Conservation (phyloP, 306 rosid species). For the Begonia masoniana region DNA sequence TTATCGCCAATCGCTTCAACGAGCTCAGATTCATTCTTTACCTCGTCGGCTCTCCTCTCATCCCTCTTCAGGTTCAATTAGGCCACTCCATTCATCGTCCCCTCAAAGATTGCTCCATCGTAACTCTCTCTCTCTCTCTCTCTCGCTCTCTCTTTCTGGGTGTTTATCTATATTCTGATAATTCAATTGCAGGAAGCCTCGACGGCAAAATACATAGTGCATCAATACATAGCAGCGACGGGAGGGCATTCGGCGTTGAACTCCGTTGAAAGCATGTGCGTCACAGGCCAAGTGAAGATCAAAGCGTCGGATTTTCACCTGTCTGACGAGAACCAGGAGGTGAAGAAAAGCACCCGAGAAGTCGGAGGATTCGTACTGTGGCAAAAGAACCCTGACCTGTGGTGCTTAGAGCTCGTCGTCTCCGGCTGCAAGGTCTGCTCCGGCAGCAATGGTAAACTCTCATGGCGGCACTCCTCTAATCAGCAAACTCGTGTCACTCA, state of each 20-base stretch:
- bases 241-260: slow-evolving; percentile 83
- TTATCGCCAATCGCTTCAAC: slow-evolving; percentile 48
- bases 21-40: slow-evolving; percentile 78
- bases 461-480: slow-evolving; percentile 87
- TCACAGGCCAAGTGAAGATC: slow-evolving; percentile 66
- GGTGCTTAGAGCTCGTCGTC: slow-evolving; percentile 64
- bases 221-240: slow-evolving; percentile 87
- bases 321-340: slow-evolving; percentile 28
- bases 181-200: slow-evolving; percentile 62
- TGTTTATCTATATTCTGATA: not conserved
- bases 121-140: slow-evolving; percentile 8
- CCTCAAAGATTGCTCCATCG: slow-evolving; percentile 73
- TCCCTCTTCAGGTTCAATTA: slow-evolving; percentile 88
- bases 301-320: slow-evolving; percentile 72
- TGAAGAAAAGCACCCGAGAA: slow-evolving; percentile 57
- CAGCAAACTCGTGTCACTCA: slow-evolving; percentile 45
- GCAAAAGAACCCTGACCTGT: slow-evolving; percentile 89
- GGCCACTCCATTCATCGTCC: slow-evolving; percentile 76
- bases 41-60: slow-evolving; percentile 92
- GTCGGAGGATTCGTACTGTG: slow-evolving; percentile 70
- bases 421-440: slow-evolving; percentile 72
- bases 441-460: slow-evolving; percentile 80
- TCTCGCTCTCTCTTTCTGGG: not conserved
- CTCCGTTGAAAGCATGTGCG: slow-evolving; percentile 70
- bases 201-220: slow-evolving; percentile 85